Conservation (phyloP, 73 alveolate species). For the Paramecium bursaria region DNA sequence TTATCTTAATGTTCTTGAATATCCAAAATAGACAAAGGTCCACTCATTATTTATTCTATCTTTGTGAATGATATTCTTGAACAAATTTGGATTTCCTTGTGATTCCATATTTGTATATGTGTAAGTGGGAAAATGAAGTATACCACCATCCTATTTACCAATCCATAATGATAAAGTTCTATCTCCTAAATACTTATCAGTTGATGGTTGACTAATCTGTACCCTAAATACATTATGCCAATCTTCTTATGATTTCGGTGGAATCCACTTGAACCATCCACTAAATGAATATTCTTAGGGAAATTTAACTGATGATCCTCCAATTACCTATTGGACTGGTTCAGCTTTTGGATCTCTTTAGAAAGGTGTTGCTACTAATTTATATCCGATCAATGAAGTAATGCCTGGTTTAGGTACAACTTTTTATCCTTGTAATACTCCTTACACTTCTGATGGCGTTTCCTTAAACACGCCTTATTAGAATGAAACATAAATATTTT, state of each 20-base stretch:
- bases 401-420: too few species aligned
- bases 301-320: slow-evolving; percentile 29
- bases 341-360: slow-evolving; percentile 40
- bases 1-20: slow-evolving; percentile 20
- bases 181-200: slow-evolving; percentile 50
- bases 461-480: slow-evolving; percentile 16
- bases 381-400: too few species aligned
- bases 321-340: neutral
- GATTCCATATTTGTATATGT: slow-evolving; percentile 43
- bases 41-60: slow-evolving; percentile 8
- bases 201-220: slow-evolving; percentile 15
- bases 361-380: neutral
- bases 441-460: slow-evolving; percentile 1
- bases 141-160: slow-evolving; percentile 33
- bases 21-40: slow-evolving; percentile 58
- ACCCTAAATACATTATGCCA: slow-evolving; percentile 55
- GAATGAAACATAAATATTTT: neutral
- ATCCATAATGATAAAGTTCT: slow-evolving; percentile 51
- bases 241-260: neutral
- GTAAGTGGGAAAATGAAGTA: slow-evolving; percentile 61
- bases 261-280: slow-evolving; percentile 58
- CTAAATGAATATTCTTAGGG: slow-evolving; percentile 34
- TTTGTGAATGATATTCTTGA: slow-evolving; percentile 52
- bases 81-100: slow-evolving; percentile 45
- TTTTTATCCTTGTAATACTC: neutral